Conservation (phyloP, 2,329 filamentous ascomycete genomes). For the Ophiognomonia clavigignenti-juglandacearum region DNA sequence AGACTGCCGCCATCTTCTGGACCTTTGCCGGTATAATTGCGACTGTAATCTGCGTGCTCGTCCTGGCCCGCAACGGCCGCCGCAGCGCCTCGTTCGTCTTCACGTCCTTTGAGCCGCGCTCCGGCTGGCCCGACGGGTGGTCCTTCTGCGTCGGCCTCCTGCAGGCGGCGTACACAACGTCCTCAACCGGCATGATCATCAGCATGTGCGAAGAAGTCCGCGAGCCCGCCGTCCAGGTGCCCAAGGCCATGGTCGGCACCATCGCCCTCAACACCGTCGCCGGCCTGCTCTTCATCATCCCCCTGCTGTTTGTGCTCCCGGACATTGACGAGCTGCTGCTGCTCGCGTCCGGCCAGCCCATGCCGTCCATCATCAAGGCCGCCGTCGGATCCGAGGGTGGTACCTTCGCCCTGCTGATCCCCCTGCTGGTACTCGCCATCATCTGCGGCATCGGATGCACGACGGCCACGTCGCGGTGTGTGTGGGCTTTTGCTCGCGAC, state of each 20-base stretch:
- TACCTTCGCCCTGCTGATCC: conserved; percentile 58
- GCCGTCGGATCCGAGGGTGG: conserved; percentile 58
- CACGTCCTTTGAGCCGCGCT: conserved; percentile 61
- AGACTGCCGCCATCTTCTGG: conserved; percentile 71
- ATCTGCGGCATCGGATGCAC: conserved; percentile 67
- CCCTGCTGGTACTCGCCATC: conserved; percentile 60
- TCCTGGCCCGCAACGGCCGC: conserved; percentile 64
- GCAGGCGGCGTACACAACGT: conserved; percentile 69
- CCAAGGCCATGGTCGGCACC: conserved; percentile 67
- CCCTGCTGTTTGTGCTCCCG: conserved; percentile 64
- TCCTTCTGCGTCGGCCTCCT: conserved; percentile 69
- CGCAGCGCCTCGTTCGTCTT: conserved; percentile 60
- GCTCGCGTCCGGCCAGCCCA: conserved; percentile 55
- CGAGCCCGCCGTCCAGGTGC: conserved; percentile 61
- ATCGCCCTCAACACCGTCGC: conserved; percentile 62
- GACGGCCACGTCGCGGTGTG: conserved; percentile 62
- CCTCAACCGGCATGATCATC: conserved; percentile 75
- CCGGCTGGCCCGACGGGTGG: conserved; percentile 68
- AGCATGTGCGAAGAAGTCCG: conserved; percentile 72
- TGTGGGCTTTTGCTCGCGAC: conserved; percentile 67
- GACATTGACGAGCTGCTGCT: conserved; percentile 50
- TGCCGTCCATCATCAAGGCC: conserved; percentile 58
- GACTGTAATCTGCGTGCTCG: conserved; percentile 58
- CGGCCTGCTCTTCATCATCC: conserved; percentile 64
- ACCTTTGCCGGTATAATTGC: conserved; percentile 67